Evolutionary conservation across 768 basidiomycete species (phyloP).

Genomic region (Boletales sp.): DNA sequence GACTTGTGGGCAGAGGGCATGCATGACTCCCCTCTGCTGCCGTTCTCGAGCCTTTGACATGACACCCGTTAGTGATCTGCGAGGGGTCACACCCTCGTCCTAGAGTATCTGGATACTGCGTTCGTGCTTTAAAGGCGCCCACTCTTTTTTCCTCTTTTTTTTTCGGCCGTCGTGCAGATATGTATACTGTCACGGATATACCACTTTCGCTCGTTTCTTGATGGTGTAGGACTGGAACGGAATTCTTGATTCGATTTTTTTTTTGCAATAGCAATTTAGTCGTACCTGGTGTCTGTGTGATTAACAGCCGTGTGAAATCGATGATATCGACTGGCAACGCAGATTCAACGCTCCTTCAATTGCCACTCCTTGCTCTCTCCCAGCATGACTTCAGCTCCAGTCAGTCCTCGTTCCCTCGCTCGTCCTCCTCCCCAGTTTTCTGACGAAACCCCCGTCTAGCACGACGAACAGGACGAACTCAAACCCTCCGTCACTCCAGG

Average conservation of each 20-base stretch:
- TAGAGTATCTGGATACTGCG: conserved; percentile 1
- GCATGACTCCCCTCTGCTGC: conserved; percentile 29
- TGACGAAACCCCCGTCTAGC: conserved; percentile 22
- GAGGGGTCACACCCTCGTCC: neutral
- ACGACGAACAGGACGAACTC: conserved; percentile 72
- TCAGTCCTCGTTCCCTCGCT: conserved; percentile 30
- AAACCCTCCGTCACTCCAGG: conserved; percentile 68
- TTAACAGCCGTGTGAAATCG: conserved; percentile 63
- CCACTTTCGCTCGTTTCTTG: conserved; percentile 29
- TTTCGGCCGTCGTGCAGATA: conserved; percentile 12
- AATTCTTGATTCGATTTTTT: conserved; percentile 13
- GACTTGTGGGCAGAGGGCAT: conserved; percentile 34
- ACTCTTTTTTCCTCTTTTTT: conserved; percentile 17
- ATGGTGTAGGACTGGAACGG: conserved; percentile 17
- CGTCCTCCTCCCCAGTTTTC: neutral
- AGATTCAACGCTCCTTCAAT: conserved; percentile 15
- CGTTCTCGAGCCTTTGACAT: conserved; percentile 19
- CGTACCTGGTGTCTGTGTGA: conserved; percentile 11
- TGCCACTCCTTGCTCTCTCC: conserved; percentile 11
- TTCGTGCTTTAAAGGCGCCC: conserved; percentile 25
- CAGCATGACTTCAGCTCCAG: conserved; percentile 49
- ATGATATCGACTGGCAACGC: conserved; percentile 25
- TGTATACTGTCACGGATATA: conserved; percentile 24
- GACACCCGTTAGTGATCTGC: conserved; percentile 8
- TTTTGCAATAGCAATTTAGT: conserved; percentile 28